A percentile compares a stretch with the other conserved stretches of the same genome.
Conservation (phyloP, 176 grass and related monocot genomes). For the Raddia guianensis region DNA sequence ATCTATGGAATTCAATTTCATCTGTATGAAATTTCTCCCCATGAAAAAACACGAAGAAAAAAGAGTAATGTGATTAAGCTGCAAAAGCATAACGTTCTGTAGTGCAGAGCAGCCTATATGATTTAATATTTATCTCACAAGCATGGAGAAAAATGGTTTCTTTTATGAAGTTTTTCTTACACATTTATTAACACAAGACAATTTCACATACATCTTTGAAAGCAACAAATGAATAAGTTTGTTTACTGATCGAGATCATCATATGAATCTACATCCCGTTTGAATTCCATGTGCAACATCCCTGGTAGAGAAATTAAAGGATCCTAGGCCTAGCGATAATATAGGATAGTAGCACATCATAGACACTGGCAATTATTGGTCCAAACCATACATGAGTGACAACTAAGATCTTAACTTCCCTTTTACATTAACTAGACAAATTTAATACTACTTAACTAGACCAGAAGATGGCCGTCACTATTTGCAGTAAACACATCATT, state of each 20-base stretch:
- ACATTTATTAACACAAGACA: neutral
- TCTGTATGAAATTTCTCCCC: neutral
- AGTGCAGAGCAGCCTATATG: neutral
- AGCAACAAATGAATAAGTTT: constrained; percentile 6
- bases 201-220: constrained; percentile 5
- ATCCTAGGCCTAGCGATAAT: neutral
- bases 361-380: neutral
- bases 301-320: neutral
- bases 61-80: neutral
- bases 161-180: neutral
- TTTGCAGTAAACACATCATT: constrained; percentile 8
- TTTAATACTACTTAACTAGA: neutral
- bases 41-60: neutral
- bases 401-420: neutral
- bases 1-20: constrained; percentile 1
- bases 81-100: neutral
- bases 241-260: constrained; percentile 1
- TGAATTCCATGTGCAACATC: neutral
- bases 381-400: neutral
- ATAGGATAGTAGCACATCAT: neutral
- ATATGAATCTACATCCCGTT: neutral
- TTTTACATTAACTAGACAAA: constrained; percentile 1
- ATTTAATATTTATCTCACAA: neutral
- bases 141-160: neutral
- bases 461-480: neutral